Evolutionary conservation across 2,329 filamentous ascomycete species (phyloP).

Genomic region (Xylariaceae sp.): DNA sequence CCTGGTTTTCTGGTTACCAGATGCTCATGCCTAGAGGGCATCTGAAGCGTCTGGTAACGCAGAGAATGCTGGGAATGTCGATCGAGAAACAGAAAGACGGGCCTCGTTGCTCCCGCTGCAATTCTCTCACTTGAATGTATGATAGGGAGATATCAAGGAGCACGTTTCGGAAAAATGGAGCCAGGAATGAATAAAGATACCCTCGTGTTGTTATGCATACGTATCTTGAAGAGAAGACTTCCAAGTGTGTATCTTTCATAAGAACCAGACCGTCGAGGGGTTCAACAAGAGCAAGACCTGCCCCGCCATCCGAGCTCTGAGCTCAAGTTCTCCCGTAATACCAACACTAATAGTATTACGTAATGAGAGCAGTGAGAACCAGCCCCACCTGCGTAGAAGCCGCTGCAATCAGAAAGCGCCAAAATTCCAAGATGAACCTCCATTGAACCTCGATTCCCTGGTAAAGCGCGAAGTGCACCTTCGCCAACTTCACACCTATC

Average conservation of each 20-base stretch:
- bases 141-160: constrained; percentile 1
- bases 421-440: constrained; percentile 16
- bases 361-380: too few relatives aligned
- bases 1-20: constrained; percentile 71
- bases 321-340: neutral
- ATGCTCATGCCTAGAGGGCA: constrained; percentile 47
- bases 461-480: too few relatives aligned
- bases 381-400: constrained; percentile 17
- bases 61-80: too few relatives aligned
- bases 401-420: constrained; percentile 9
- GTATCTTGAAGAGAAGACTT: constrained; percentile 1
- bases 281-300: neutral
- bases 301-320: constrained; percentile 15
- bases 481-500: neutral
- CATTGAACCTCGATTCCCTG: too few relatives aligned
- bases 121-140: constrained; percentile 10
- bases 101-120: neutral
- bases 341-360: neutral
- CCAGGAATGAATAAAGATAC: constrained; percentile 11
- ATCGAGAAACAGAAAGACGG: neutral
- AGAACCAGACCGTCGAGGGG: too few relatives aligned
- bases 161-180: constrained; percentile 8
- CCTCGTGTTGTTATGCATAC: constrained; percentile 6
- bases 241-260: too few relatives aligned
- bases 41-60: neutral